Evolutionary conservation across 2,329 filamentous ascomycete species (phyloP).

Genomic region (Dryadomyces quercivorus): DNA sequence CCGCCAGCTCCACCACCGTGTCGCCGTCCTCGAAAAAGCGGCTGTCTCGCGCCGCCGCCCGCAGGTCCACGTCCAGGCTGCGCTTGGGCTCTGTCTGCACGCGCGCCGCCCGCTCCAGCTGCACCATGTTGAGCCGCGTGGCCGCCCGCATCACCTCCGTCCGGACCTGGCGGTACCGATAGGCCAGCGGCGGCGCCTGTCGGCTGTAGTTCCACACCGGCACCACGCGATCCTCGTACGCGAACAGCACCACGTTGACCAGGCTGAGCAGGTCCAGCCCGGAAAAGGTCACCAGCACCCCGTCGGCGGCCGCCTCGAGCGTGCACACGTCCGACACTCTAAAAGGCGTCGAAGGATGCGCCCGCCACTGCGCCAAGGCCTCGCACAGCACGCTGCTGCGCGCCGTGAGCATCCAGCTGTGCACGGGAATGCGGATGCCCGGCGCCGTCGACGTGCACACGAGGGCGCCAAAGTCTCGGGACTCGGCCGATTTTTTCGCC

Average conservation of each 20-base stretch:
- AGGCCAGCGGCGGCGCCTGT: conserved; percentile 50
- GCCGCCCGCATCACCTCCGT: conserved; percentile 66
- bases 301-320: conserved; percentile 33
- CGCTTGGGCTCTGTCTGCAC: conserved; percentile 55
- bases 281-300: conserved; percentile 43
- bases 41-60: conserved; percentile 52
- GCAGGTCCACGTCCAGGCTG: conserved; percentile 58
- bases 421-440: conserved; percentile 62
- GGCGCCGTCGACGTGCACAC: conserved; percentile 49
- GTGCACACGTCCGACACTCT: conserved; percentile 47
- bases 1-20: conserved; percentile 65
- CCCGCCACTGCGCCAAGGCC: conserved; percentile 44
- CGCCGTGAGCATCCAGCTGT: conserved; percentile 67
- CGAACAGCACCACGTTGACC: conserved; percentile 65
- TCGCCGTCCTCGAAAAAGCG: conserved; percentile 71
- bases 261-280: conserved; percentile 65
- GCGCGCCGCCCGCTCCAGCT: conserved; percentile 65
- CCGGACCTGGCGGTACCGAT: conserved; percentile 67
- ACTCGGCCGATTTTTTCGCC: conserved; percentile 21
- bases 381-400: conserved; percentile 59
- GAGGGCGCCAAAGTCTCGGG: conserved; percentile 23
- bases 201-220: conserved; percentile 79
- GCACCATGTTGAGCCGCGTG: conserved; percentile 53
- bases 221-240: conserved; percentile 68
- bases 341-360: conserved; percentile 27